Percentiles rank a stretch among this genome's conserved stretches.
These are phyloP conservation scores for Biscogniauxia sp. DNA, from an alignment of 2,329 filamentous ascomycete genomes.

Conservation along the genomic window DNA sequence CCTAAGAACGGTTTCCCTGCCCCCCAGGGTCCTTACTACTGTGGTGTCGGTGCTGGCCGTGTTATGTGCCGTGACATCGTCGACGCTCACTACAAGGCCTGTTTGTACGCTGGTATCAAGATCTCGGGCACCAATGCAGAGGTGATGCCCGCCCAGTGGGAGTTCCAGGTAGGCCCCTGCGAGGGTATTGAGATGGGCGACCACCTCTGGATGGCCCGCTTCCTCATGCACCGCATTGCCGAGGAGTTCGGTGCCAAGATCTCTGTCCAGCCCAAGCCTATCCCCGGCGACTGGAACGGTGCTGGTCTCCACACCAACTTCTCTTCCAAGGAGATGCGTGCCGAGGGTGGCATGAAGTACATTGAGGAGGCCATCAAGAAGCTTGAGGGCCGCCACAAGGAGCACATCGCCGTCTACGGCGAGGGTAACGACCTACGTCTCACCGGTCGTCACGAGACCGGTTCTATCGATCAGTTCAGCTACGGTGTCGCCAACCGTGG, in stretches of 20 bases:
- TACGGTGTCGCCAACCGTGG: constrained; percentile 96
- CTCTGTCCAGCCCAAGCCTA: constrained; percentile 92
- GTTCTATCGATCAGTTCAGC: constrained; percentile 86
- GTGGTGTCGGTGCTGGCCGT: constrained; percentile 94
- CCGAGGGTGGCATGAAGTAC: constrained; percentile 89
- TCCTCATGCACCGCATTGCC: constrained; percentile 84
- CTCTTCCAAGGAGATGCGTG: constrained; percentile 83
- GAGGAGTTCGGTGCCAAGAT: constrained; percentile 98
- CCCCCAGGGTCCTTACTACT: constrained; percentile 95
- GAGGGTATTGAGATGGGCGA: constrained; percentile 89
- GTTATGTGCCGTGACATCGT: constrained; percentile 98
- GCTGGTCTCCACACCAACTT: constrained; percentile 83
- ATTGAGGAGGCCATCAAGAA: constrained; percentile 88
- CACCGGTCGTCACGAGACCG: constrained; percentile 92
- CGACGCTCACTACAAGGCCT: constrained; percentile 84
- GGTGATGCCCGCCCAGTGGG: constrained; percentile 98
- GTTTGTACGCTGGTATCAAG: constrained; percentile 82
- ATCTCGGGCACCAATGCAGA: constrained; percentile 99
- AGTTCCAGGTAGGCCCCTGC: constrained; percentile 95
- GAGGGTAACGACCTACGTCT: constrained; percentile 94
- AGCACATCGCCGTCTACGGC: constrained; percentile 92
- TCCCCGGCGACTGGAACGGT: constrained; percentile 95
- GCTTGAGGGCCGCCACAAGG: constrained; percentile 71
- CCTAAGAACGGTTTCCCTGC: constrained; percentile 79
- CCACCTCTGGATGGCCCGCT: constrained; percentile 91